phyloP scores from a whole-genome alignment of 2,329 filamentous ascomycete species.

The Monosporascus sp. region DNA sequence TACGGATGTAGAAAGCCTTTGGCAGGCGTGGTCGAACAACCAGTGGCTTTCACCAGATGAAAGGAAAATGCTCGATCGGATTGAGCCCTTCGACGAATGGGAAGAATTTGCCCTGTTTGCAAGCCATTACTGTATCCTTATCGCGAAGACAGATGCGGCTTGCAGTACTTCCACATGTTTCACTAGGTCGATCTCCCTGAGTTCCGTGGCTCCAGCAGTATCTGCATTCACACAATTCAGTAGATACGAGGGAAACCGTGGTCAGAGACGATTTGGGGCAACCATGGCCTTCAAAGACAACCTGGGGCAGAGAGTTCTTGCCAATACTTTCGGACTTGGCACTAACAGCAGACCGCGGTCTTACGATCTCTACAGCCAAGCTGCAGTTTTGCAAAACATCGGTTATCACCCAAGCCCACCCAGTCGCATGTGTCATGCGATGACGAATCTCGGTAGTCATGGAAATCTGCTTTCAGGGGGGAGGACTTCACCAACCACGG shows the following conservation, averaged over 20 bases:
- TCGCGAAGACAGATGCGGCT: slow-evolving; percentile 44
- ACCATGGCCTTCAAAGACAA: slow-evolving; percentile 36
- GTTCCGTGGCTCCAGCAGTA: slow-evolving; percentile 2
- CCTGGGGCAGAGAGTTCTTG: slow-evolving; percentile 39
- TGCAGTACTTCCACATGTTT: neutral
- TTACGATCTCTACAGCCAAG: slow-evolving; percentile 43
- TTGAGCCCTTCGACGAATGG: slow-evolving; percentile 93
- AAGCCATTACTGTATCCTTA: slow-evolving; percentile 77
- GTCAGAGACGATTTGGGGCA: slow-evolving; percentile 58
- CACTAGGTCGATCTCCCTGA: neutral
- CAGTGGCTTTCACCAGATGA: slow-evolving; percentile 58
- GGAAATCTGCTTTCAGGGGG: slow-evolving; percentile 70
- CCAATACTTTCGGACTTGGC: slow-evolving; percentile 41
- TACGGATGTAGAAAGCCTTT: slow-evolving; percentile 63
- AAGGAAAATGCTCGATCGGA: slow-evolving; percentile 56
- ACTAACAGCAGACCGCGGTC: slow-evolving; percentile 41
- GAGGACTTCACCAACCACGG: slow-evolving; percentile 67
- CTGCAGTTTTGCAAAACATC: slow-evolving; percentile 23
- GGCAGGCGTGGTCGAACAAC: slow-evolving; percentile 75
- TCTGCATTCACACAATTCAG: slow-evolving; percentile 24
- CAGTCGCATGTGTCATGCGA: slow-evolving; percentile 67
- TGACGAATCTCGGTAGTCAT: slow-evolving; percentile 57
- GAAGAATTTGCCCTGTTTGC: slow-evolving; percentile 87
- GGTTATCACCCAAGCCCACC: slow-evolving; percentile 30
- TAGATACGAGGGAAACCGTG: slow-evolving; percentile 33